Conservation (phyloP, 768 basidiomycete genomes). For the Leccinum aurantiacum region DNA sequence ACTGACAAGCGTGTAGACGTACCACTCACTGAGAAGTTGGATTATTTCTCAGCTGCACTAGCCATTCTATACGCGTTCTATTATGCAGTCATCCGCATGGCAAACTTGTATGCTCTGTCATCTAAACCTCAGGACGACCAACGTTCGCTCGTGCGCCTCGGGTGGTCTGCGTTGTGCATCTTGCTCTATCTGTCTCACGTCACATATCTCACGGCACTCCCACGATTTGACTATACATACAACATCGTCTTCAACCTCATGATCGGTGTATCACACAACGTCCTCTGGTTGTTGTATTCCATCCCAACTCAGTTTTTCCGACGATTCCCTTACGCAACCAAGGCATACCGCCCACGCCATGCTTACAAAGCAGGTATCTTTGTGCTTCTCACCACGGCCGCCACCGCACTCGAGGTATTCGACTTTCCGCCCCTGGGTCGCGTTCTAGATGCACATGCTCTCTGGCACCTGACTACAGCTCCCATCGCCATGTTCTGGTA, state of each 20-base stretch:
- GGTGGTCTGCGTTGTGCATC: constrained; percentile 54
- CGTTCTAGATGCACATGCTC: constrained; percentile 82
- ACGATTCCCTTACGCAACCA: constrained; percentile 55
- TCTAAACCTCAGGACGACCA: constrained; percentile 27
- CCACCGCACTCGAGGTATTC: constrained; percentile 80
- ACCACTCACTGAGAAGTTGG: constrained; percentile 81
- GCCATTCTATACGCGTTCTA: constrained; percentile 83
- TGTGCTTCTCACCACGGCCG: constrained; percentile 67
- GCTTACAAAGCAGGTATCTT: constrained; percentile 56
- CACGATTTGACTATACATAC: constrained; percentile 90
- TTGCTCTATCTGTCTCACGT: constrained; percentile 67
- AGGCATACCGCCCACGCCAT: constrained; percentile 58
- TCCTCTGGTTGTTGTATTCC: constrained; percentile 78
- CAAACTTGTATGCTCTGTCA: constrained; percentile 61
- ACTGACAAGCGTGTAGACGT: constrained; percentile 52
- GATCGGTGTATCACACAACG: constrained; percentile 76
- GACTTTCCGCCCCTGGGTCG: constrained; percentile 85
- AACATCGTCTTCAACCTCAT: constrained; percentile 84
- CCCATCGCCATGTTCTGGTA: constrained; percentile 84
- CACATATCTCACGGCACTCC: constrained; percentile 71
- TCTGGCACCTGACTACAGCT: constrained; percentile 90
- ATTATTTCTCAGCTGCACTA: constrained; percentile 92
- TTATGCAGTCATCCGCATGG: constrained; percentile 71
- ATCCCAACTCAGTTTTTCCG: constrained; percentile 47
- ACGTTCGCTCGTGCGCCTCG: constrained; percentile 18